Conservation (phyloP, 495 filamentous ascomycete species). For the Chaetomium fimeti region DNA sequence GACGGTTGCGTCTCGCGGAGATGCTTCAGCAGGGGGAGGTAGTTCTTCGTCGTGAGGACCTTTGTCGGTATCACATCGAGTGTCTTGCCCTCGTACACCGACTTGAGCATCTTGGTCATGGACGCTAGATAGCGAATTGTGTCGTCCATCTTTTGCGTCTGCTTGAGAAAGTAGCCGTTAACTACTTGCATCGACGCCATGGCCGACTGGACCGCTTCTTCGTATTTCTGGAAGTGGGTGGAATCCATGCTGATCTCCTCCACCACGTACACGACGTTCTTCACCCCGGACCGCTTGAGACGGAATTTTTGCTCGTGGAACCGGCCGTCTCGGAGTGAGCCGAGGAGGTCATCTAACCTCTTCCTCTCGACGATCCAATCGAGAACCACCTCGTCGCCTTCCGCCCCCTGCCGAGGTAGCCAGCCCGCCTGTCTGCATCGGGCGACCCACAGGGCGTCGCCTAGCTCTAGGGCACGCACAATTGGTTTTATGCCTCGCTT, state of each 20-base stretch:
- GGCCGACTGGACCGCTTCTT: conserved; percentile 67
- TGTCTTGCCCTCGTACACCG: conserved; percentile 58
- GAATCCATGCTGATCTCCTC: conserved; percentile 64
- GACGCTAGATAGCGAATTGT: conserved; percentile 74
- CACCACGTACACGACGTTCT: conserved; percentile 77
- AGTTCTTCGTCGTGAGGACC: conserved; percentile 66
- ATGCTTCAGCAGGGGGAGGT: conserved; percentile 62
- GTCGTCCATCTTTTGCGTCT: conserved; percentile 73
- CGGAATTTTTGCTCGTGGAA: conserved; percentile 88
- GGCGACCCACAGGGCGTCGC: conserved; percentile 80
- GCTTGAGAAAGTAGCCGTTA: conserved; percentile 79
- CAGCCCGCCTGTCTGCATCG: conserved; percentile 60
- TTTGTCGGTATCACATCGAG: conserved; percentile 62
- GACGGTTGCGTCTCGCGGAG: conserved; percentile 49
- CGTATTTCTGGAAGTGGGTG: conserved; percentile 51
- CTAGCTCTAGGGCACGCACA: conserved; percentile 67
- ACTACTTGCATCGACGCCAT: conserved; percentile 80
- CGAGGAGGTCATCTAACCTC: conserved; percentile 74
- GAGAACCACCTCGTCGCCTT: conserved; percentile 74
- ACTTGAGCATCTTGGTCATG: conserved; percentile 69
- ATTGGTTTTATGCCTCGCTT: conserved; percentile 64
- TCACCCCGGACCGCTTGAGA: conserved; percentile 65
- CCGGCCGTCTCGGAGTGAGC: conserved; percentile 77
- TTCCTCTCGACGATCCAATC: conserved; percentile 85
- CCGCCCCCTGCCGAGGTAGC: conserved; percentile 55